Evolutionary conservation across 257 asterid species (phyloP).

Genomic region (Solanum piurae): DNA sequence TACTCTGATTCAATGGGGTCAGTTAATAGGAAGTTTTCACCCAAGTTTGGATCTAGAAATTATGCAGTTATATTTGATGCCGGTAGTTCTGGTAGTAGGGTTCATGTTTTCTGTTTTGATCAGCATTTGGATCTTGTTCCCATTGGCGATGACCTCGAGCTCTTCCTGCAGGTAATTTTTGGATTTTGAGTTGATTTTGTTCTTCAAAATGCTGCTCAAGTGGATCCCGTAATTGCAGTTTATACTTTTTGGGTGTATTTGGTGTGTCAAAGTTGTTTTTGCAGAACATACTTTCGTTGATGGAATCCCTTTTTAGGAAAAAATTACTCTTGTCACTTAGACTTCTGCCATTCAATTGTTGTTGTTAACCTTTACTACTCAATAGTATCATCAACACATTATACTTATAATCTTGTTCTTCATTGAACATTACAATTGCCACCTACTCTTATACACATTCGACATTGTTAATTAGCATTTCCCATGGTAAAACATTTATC

Average conservation of each 20-base stretch:
- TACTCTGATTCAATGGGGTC: slow-evolving; percentile 10
- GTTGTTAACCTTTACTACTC: neutral
- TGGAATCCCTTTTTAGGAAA: neutral
- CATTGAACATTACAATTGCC: neutral
- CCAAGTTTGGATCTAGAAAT: slow-evolving; percentile 6
- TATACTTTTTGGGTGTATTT: neutral
- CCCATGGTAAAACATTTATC: neutral
- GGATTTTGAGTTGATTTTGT: neutral
- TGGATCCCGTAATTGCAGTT: neutral
- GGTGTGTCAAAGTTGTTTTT: neutral
- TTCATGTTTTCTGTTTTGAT: slow-evolving; percentile 28
- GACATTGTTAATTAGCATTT: neutral
- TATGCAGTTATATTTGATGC: slow-evolving; percentile 32
- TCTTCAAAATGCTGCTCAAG: neutral
- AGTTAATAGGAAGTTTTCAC: slow-evolving; percentile 24
- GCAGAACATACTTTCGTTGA: neutral
- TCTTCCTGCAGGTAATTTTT: slow-evolving; percentile 2
- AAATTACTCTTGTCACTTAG: neutral
- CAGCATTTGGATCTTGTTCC: slow-evolving; percentile 6
- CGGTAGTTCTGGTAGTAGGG: slow-evolving; percentile 33
- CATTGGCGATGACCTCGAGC: slow-evolving; percentile 20
- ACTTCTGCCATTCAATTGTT: neutral
- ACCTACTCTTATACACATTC: neutral
- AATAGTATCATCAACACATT: neutral
- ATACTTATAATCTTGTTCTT: neutral